Evolutionary conservation across 2,329 filamentous ascomycete species (phyloP).

Genomic region (Ascosphaera apis): DNA sequence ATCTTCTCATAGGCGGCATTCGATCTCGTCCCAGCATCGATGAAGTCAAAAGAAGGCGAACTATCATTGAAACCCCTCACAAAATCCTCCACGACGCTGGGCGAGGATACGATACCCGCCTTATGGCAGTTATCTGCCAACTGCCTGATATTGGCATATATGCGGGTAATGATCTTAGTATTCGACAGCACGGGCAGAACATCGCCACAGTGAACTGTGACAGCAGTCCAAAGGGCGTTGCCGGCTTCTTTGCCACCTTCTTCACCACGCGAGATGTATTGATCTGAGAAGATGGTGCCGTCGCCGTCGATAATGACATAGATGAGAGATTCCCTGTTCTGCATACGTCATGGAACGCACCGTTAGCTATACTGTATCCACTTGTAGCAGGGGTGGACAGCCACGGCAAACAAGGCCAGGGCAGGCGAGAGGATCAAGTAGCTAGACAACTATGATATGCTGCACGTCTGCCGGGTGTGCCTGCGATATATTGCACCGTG

Average conservation of each 20-base stretch:
- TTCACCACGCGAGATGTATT: conserved; percentile 26
- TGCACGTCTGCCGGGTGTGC: conserved; percentile 23
- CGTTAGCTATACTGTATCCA: background rate
- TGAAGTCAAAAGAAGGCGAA: conserved; percentile 27
- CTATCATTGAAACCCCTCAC: conserved; percentile 31
- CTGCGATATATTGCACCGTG: conserved; percentile 25
- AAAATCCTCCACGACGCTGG: conserved; percentile 26
- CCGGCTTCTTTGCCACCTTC: conserved; percentile 30
- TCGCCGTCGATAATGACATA: conserved; percentile 32
- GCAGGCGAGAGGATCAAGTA: conserved; percentile 16
- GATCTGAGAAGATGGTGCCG: conserved; percentile 30
- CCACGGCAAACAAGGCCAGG: background rate
- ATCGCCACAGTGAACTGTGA: conserved; percentile 21
- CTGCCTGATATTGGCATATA: conserved; percentile 31
- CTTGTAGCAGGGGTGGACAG: background rate
- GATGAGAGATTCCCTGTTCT: conserved; percentile 31
- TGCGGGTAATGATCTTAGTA: conserved; percentile 26
- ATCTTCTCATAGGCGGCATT: conserved; percentile 26
- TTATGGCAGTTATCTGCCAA: conserved; percentile 25
- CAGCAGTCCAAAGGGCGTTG: conserved; percentile 21
- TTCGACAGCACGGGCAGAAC: conserved; percentile 19
- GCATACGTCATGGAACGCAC: conserved; percentile 4
- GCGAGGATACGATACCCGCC: conserved; percentile 22
- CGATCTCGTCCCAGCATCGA: conserved; percentile 24
- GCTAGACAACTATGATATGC: conserved; percentile 22